Evolutionary conservation across 2,329 filamentous ascomycete genomes (phyloP), one percentile per base, ranked within the genome.

Genomic region (Coccinonectria pachysandricola): DNA sequence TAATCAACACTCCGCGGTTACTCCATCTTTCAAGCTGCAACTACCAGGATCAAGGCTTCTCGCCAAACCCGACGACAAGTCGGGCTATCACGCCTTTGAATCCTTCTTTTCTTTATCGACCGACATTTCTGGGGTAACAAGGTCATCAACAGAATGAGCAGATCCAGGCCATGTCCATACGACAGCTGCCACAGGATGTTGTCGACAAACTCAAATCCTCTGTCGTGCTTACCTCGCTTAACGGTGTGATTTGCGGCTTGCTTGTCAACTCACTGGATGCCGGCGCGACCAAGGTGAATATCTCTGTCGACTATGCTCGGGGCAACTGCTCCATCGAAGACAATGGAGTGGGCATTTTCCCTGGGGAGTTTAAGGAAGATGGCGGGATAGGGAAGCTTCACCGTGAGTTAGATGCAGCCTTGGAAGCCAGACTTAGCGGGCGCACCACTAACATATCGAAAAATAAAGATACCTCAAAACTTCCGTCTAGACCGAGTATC

Each of bases 211-310:
- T 98, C 57, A 82, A 79, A 49, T 94, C 88, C 1, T 92, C 88
- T 1, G 74, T 75, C n/a, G 64, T 70, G 29, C 79, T 96, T 41
- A 80, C 75, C 2, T 79, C 75, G 22, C 62, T 96, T 16, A 79
- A 78, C 41, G 69, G 60, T 14, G 85, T 82, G 4, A 60, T 83
- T 9, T 61, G 74, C 29, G 82, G 80, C 23, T 65, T 96, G 7
- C 43, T 92, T 14, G 75, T 79, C 50, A 98, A 98, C 51, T 74
- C 85, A 1, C 64, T 98, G 8, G 91, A 98, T 59, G 84, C 86
- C 4, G 59, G 61, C 23, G 78, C 87, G 10, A 67, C 63, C 17
- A 79, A 67, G 29, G 57, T 95, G 35, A 71, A 71, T 27, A 62
- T 93, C 28, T 68, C 65, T 1, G 61, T 94, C 12, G 81, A 95